Evolutionary conservation across 345 rosid species (phyloP).

Genomic region (Eucalyptus brandiana): DNA sequence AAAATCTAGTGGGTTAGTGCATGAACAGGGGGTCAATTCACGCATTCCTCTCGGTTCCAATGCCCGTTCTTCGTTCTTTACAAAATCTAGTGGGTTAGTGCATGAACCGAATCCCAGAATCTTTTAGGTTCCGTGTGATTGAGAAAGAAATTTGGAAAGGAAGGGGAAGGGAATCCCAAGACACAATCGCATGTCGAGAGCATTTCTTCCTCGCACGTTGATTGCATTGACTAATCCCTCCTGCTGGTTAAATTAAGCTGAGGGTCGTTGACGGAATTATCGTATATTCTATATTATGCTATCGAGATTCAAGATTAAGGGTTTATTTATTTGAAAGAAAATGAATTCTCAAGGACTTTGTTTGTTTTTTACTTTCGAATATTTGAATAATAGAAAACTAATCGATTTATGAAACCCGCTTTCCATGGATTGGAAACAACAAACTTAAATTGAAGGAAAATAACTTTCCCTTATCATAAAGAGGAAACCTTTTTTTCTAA

Average conservation of each 20-base stretch:
- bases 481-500: background rate
- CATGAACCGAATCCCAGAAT: background rate
- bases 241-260: background rate
- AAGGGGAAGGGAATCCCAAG: background rate
- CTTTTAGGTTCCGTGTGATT: background rate
- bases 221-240: background rate
- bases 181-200: background rate
- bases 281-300: fast-evolving
- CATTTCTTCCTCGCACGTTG: background rate
- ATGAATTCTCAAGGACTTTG: background rate
- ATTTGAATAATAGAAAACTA: background rate
- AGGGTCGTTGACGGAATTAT: background rate
- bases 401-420: background rate
- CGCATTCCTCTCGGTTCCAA: background rate
- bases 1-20: background rate
- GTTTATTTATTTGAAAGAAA: background rate
- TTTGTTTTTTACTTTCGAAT: fast-evolving
- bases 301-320: background rate
- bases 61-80: background rate
- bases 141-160: background rate
- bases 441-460: background rate
- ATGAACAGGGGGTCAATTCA: background rate
- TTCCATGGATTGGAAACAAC: background rate
- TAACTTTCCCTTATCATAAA: fast-evolving
- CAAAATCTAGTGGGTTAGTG: background rate